Base-by-base conservation (phyloP, 768 basidiomycete genomes). In the Tubosaeta brunneosetosa region DNA sequence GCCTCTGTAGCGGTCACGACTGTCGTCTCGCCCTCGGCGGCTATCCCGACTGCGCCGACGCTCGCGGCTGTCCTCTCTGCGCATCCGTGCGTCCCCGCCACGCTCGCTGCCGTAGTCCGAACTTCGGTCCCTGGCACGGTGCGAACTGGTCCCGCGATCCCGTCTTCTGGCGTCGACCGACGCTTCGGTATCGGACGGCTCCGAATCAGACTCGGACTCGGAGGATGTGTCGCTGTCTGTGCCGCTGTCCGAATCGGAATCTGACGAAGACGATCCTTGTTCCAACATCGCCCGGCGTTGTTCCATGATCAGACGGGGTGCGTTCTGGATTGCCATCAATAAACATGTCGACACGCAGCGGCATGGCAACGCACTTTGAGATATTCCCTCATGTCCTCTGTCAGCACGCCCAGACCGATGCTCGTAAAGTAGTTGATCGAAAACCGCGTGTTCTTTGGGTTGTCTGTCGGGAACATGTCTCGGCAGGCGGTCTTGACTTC, bases 341-440 rank as follows among this genome's bases (percentile, higher is more conserved):
- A 14, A 47, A 19, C 52, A 33, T 19, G 12, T 26, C 40, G 11
- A 50, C 16, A 9, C 14, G 14, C 5, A 22, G 25, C 19, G 26
- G n/a, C 31, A 42, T 17, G 48, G 19, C 61, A 55, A 74, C 80
- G 42, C 59, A 88, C 91, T 77, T 95, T 92, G 55, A 99, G 74
- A 65, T 92, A 94, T 66, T 94, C 94, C 66, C 97, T 80, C 97
- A 98, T 97, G 29, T 88, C 88, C 70, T 98, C 94, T 1, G 97
- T 99, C 55, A 97, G 67, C 22, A 80, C 78, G 50, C 97, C 97
- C 54, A 98, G 65, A 0, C 92, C 92, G 59, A 99, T 85, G 61
- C 89, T 92, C 6, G 97, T 99, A 67, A 97, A 97, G 74, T 98
- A 98, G 68, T 97, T 97, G 83, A 95, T 95, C 3, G 92, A 82